Conservation (phyloP, 2,329 filamentous ascomycete genomes). For the Stachybotrys chlorohalonatus region DNA sequence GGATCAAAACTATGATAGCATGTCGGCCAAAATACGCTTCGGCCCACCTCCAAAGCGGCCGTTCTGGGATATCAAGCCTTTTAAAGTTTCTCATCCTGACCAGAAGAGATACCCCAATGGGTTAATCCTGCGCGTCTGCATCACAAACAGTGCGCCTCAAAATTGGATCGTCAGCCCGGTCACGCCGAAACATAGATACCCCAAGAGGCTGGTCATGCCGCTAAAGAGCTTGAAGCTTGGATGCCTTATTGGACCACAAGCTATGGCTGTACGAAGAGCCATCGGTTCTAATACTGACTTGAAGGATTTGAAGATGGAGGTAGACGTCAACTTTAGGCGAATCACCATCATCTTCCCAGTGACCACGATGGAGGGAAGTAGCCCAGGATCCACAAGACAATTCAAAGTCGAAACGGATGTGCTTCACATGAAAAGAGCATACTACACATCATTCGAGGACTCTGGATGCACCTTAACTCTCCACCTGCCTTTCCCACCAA, state of each 20-base stretch:
- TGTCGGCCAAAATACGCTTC: constrained; percentile 41
- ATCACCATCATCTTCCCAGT: constrained; percentile 22
- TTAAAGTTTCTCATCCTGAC: constrained; percentile 15
- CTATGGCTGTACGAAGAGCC: constrained; percentile 50
- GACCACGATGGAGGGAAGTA: constrained; percentile 6
- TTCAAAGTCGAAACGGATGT: constrained; percentile 38
- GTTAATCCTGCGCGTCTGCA: constrained; percentile 8
- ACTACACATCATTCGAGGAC: constrained; percentile 17
- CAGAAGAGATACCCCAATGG: constrained; percentile 7
- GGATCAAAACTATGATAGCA: constrained; percentile 7
- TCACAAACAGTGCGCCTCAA: constrained; percentile 2
- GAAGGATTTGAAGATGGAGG: constrained; percentile 15
- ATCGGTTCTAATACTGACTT: constrained; percentile 2
- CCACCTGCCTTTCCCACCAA: constrained; percentile 37
- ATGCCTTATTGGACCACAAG: constrained; percentile 39
- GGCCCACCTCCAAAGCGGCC: constrained; percentile 41
- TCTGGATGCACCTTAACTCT: constrained; percentile 33
- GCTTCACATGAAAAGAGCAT: constrained; percentile 33
- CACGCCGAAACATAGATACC: constrained; percentile 13
- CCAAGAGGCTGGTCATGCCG: constrained; percentile 28
- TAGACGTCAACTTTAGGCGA: constrained; percentile 18
- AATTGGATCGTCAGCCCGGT: constrained; percentile 10
- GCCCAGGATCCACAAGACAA: background rate
- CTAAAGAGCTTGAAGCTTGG: constrained; percentile 52
- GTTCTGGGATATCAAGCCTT: constrained; percentile 39